A percentile compares a stretch with the other conserved stretches of the same genome.
phyloP scores from a whole-genome alignment of 495 filamentous ascomycete genomes.

The Hypoxylon crocopeplum region DNA sequence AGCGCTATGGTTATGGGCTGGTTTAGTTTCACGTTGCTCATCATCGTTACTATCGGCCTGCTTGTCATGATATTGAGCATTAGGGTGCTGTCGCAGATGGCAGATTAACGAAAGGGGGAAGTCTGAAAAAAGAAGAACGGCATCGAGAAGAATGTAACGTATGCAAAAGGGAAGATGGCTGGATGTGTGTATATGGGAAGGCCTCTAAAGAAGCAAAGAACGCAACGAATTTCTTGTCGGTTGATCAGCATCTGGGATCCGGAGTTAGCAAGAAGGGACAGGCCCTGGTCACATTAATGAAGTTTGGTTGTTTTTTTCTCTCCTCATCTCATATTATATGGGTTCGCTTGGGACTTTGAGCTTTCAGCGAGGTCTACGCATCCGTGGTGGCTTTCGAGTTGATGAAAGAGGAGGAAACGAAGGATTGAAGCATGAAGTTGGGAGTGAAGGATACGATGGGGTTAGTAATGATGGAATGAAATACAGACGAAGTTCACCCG shows the following conservation, averaged over 20 bases:
- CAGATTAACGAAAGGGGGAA: constrained; percentile 39
- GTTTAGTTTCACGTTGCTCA: constrained; percentile 92
- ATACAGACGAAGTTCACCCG: background rate
- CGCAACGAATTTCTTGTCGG: constrained; percentile 28
- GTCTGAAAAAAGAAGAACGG: background rate
- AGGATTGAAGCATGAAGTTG: background rate
- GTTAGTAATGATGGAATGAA: background rate
- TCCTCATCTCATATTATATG: background rate
- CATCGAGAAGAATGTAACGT: background rate
- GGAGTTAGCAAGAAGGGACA: constrained; percentile 29
- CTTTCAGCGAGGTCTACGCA: no score
- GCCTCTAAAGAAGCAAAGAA: constrained; percentile 7
- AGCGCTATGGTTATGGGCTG: constrained; percentile 95
- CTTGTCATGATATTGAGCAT: constrained; percentile 96
- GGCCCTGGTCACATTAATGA: constrained; percentile 29
- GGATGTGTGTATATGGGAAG: constrained; percentile 33
- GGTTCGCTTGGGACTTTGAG: no score
- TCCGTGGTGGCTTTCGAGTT: no score
- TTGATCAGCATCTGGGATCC: constrained; percentile 32
- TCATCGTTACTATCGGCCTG: constrained; percentile 92
- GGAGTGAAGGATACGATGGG: background rate
- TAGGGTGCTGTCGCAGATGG: constrained; percentile 63
- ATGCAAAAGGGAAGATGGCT: background rate
- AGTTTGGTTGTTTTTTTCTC: constrained; percentile 15
- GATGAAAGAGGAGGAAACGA: background rate